phyloP scores from a whole-genome alignment of 116 monocot genomes.

The Phalaenopsis hybrid region DNA sequence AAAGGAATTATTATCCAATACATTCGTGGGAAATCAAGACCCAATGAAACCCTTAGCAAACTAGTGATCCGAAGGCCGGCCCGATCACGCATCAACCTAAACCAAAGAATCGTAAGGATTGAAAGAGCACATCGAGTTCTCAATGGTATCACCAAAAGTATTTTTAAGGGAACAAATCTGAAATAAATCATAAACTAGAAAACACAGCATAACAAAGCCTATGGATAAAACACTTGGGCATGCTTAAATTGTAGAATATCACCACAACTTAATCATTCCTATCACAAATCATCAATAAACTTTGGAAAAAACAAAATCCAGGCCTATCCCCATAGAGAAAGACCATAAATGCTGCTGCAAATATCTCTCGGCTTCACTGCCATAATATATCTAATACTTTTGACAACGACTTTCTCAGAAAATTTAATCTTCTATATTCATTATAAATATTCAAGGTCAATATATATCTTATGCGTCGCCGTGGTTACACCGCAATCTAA shows the following conservation, averaged over 20 bases:
- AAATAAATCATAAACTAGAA: not conserved
- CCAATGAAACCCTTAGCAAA: too few species aligned
- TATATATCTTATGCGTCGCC: not conserved
- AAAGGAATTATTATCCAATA: too few species aligned
- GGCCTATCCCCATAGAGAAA: not conserved
- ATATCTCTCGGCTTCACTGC: not conserved
- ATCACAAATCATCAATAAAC: not conserved
- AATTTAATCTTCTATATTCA: not conserved
- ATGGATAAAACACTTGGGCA: not conserved
- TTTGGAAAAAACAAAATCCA: not conserved
- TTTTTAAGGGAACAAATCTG: too few species aligned
- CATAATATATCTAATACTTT: too few species aligned
- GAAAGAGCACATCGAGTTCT: too few species aligned
- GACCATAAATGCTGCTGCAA: not conserved
- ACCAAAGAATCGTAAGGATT: too few species aligned
- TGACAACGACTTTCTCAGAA: not conserved
- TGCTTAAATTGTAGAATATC: not conserved
- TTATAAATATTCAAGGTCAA: not conserved
- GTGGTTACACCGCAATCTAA: constrained; percentile 17
- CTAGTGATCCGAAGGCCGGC: too few species aligned
- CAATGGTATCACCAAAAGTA: too few species aligned
- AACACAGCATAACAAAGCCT: not conserved
- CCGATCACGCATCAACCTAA: too few species aligned
- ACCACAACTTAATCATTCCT: not conserved
- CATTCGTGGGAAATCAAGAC: too few species aligned